Evolutionary conservation across 1,284 basidiomycete species (phyloP), one percentile per base, ranked within the genome.

Genomic region (Malassezia yamatoensis): DNA sequence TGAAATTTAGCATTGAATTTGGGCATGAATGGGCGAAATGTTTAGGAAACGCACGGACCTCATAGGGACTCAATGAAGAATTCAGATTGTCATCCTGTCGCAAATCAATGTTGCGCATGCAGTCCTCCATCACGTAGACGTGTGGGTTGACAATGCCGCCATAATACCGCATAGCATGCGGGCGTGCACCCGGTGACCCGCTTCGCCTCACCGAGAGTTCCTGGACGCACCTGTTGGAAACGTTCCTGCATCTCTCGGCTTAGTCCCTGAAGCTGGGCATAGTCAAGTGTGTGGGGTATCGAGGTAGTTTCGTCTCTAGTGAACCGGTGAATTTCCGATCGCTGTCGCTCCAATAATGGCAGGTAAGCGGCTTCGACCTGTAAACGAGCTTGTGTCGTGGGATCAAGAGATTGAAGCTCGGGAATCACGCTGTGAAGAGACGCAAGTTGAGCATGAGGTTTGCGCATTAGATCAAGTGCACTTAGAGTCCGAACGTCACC

Each of bases 221-320:
- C 79, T 0, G 88, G 88, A 36, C 81, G 77, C 13, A 85, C 79
- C 2, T 66, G 75, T 49, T 76, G 77, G 41, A 90, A 75, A 40
- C 83, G 79, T 68, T 89, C 85, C 54, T 79, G 79, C 18, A 88
- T 83, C 70, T 90, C 88, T 16, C 80, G 80, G 63, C 86, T 88
- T 57, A 91, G 75, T 0, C 87, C 87, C 1, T 78, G 76, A 0
- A 91, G 79, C 5, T 71, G 54, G 2, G 75, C 68, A 67, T 88
- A 91, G 70, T 90, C 83, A 72, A 89, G 80, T 15, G 79, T 66
- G 0, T 83, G 81, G 65, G 86, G 83, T 12, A 91, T 79, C 15
- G 79, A 50, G 13, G 89, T 78, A n/a, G 79, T 78, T 68, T 90
- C 87, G 53, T 90, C 88, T 52, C 83, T 80, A 66, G 82, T 77